Base-by-base conservation (phyloP, 2,329 filamentous ascomycete species). In the Herpomyces periplanetae region DNA sequence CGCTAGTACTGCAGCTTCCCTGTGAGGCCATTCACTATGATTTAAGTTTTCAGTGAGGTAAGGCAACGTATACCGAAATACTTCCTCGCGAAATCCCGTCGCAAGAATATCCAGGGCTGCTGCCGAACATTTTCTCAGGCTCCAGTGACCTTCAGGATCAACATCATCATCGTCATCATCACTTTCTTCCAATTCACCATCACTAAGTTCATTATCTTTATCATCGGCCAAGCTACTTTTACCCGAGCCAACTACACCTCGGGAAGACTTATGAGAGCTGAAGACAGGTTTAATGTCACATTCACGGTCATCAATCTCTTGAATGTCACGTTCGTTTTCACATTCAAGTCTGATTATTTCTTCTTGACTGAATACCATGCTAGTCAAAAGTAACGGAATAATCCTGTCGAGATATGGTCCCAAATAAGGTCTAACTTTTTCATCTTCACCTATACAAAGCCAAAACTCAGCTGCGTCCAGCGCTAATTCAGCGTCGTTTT, bases 401-500 rank as follows among this genome's bases (percentile, higher is more conserved):
- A 91, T 75, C 35, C 65, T 66, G 27, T 51, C 40, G 21, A 91
- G 52, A 33, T 66, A 66, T 0, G 71, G 71, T 5, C 51, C 57
- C 17, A 96, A 45, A 1, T 56, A 51, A 27, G 57, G 50, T 43
- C 68, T 69, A 20, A 91, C 43, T 23, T 62, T 53, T 16, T 65
- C 53, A 33, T 87, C 68, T 35, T 88, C 80, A 24, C 71, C 73
- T 9, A 85, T 60, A 15, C 69, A 69, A 17, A 96, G 53, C 71
- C 84, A 96, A 34, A 96, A 96, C 37, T 96, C 80, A 3, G 80
- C 71, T 5, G 80, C 80, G 35, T 96, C 80, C 27, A 84, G 59
- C 14, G 75, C 71, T 23, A 96, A 47, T 16, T 91, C 71, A 21
- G 73, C 61, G 27, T 91, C 73, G 11, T 73, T 59, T 10, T 42